These are phyloP conservation scores for Sarocladium oryzae DNA, from an alignment of 2,329 filamentous ascomycete genomes.

Conservation along the genomic window DNA sequence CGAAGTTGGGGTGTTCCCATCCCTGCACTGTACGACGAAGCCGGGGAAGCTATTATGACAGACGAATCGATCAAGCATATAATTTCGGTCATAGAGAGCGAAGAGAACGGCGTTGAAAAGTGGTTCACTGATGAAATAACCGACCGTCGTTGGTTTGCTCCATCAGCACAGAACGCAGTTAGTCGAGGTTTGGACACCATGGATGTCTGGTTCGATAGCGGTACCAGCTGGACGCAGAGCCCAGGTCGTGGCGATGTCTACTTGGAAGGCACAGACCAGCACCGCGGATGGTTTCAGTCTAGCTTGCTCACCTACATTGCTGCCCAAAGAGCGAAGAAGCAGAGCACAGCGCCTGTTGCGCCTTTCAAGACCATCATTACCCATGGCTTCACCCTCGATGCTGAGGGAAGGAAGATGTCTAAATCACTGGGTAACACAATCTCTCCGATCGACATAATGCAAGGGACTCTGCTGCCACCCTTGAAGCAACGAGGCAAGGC, in stretches of 20 bases:
- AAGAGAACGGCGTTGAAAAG: constrained; percentile 61
- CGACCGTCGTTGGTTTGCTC: constrained; percentile 71
- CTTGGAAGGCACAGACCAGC: constrained; percentile 90
- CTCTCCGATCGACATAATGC: constrained; percentile 74
- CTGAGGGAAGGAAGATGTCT: constrained; percentile 94
- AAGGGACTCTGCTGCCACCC: constrained; percentile 69
- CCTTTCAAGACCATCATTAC: constrained; percentile 90
- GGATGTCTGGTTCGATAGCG: constrained; percentile 99
- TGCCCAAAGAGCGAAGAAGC: constrained; percentile 35
- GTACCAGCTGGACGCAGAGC: constrained; percentile 76
- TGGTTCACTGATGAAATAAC: constrained; percentile 85
- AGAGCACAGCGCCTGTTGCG: constrained; percentile 29
- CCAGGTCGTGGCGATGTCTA: constrained; percentile 69
- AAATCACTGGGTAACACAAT: constrained; percentile 92
- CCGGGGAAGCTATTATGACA: constrained; percentile 71
- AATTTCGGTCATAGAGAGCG: constrained; percentile 69
- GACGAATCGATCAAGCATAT: constrained; percentile 78
- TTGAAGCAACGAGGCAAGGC: constrained; percentile 54
- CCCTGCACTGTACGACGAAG: constrained; percentile 73
- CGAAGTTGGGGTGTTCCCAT: constrained; percentile 96
- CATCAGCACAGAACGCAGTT: constrained; percentile 49
- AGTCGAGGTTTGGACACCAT: constrained; percentile 83
- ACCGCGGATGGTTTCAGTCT: constrained; percentile 98
- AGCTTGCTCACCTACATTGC: constrained; percentile 84
- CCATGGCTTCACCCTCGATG: constrained; percentile 89